Base-by-base conservation (phyloP, 2,329 filamentous ascomycete genomes). In the Sarocladiaceae sp. region DNA sequence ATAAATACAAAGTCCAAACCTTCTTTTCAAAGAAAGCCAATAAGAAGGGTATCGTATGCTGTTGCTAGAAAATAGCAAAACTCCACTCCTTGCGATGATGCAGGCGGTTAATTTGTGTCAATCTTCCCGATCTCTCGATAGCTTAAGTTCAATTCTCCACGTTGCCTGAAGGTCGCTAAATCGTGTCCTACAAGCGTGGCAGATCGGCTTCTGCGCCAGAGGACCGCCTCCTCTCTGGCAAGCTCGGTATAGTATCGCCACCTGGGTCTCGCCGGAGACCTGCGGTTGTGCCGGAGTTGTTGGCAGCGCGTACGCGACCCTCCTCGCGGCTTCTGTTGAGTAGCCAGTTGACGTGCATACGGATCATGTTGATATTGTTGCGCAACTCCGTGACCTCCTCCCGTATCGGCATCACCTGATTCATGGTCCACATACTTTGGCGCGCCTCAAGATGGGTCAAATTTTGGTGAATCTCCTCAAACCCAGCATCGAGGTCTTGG, bases 301-400 rank as follows among this genome's bases (percentile, higher is more conserved):
- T 70, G 33, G 68, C 66, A 1, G 69, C 68, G 53, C 69, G 59
- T 31, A 69, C 63, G 18, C 71, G 67, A 1, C 68, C 72, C 58
- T 78, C 75, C 56, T 78, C 74, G 10, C 76, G 66, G 54, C 74
- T 74, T 55, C 74, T 71, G 54, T 78, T 79, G 63, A 82, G 73
- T 25, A 82, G 70, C 78, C 78, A 82, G 53, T 77, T 76, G 40
- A 82, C 76, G 56, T 83, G 78, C 78, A 82, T 82, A 51, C 75
- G 74, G 39, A 83, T 71, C 58, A 81, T 77, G 49, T 79, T 79
- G 54, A 81, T 69, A 57, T 75, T 81, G 65, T 76, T 81, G 39
- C 76, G 71, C 37, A 82, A 68, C 62, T 85, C 82, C 3, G 77
- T 75, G n/a, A 85, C 73, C 63, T 84, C 79, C 54, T 85, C 80